These are phyloP conservation scores for Melastoma candidum DNA, from an alignment of 441 rosid genomes.

Conservation along the genomic window DNA sequence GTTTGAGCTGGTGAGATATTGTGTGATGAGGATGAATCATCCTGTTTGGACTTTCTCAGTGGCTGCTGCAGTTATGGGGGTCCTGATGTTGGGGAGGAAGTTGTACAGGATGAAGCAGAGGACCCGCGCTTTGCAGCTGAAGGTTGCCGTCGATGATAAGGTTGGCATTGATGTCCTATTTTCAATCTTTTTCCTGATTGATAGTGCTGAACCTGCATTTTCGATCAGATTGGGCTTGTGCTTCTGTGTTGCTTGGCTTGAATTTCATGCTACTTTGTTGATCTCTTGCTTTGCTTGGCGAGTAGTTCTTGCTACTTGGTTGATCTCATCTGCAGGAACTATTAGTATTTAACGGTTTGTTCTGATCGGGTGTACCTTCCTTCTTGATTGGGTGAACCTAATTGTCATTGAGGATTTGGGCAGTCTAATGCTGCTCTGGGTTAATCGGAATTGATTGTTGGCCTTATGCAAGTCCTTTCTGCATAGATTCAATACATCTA, in stretches of 20 bases:
- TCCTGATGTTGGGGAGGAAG: constrained; percentile 65
- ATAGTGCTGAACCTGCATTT: too few relatives aligned
- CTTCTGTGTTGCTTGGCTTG: too few relatives aligned
- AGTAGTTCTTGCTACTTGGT: too few relatives aligned
- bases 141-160: constrained; percentile 85
- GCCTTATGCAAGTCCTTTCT: not conserved
- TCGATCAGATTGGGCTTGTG: too few relatives aligned
- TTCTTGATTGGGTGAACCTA: not conserved
- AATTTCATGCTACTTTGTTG: too few relatives aligned
- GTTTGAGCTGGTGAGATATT: constrained; percentile 53
- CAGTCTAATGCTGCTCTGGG: not conserved
- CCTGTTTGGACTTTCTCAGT: constrained; percentile 85
- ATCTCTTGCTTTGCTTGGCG: too few relatives aligned
- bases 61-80: constrained; percentile 82
- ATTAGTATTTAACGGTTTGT: too few relatives aligned
- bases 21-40: constrained; percentile 50
- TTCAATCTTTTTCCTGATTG: not conserved
- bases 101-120: constrained; percentile 72
- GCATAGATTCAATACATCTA: not conserved
- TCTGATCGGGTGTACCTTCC: not conserved
- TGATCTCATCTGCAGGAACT: too few relatives aligned
- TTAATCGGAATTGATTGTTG: not conserved
- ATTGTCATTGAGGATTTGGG: constrained; percentile 7
- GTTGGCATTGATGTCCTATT: constrained; percentile 29
- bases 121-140: constrained; percentile 54